Conservation (phyloP, 306 rosid species). For the Vigna hirtella region DNA sequence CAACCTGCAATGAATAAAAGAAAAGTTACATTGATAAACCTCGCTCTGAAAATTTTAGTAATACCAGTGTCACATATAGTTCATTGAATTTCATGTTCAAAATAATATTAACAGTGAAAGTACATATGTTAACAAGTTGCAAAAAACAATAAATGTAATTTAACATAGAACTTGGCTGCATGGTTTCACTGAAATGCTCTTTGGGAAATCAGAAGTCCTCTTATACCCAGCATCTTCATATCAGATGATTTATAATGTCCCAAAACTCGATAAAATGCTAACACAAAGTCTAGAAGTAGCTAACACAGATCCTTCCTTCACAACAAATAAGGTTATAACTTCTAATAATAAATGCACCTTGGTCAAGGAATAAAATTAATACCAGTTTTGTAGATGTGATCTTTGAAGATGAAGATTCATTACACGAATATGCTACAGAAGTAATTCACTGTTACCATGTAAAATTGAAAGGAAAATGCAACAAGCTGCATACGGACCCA, state of each 20-base stretch:
- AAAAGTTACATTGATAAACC: neutral
- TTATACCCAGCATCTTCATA: neutral
- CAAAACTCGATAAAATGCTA: neutral
- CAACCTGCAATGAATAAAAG: conserved; percentile 31
- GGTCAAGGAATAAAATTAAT: neutral
- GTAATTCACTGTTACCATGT: neutral
- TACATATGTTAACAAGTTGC: neutral
- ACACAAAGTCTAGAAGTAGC: neutral
- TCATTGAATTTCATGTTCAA: neutral
- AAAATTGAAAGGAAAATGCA: neutral
- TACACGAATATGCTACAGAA: neutral
- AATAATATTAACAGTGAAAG: neutral
- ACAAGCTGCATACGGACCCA: conserved; percentile 2
- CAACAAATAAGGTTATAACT: conserved; percentile 9
- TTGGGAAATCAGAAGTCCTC: neutral
- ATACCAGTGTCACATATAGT: neutral
- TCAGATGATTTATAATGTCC: neutral
- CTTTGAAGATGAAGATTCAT: conserved; percentile 9
- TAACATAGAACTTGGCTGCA: neutral
- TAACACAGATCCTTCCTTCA: neutral
- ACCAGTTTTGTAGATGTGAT: neutral
- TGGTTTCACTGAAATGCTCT: neutral
- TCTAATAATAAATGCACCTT: neutral
- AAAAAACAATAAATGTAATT: neutral
- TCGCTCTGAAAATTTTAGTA: neutral